These are phyloP conservation scores for Suhomyces coccinellae DNA, from an alignment of 1,139 yeast genomes.

Conservation along the genomic window DNA sequence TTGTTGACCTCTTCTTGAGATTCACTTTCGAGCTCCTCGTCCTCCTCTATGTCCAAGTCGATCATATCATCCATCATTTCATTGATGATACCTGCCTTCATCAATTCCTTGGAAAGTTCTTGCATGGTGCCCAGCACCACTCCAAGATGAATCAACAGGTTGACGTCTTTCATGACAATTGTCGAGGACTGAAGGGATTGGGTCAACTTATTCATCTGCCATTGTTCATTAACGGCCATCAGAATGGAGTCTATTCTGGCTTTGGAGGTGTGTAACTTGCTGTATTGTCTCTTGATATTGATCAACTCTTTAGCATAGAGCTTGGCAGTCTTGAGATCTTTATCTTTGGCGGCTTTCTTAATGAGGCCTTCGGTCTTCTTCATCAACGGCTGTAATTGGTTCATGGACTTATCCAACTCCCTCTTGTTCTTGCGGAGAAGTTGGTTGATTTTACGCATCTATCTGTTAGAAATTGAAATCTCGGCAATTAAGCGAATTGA, in stretches of 20 bases:
- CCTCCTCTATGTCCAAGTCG: conserved; percentile 64
- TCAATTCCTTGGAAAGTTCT: conserved; percentile 81
- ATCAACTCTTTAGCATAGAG: conserved; percentile 82
- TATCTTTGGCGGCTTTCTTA: conserved; percentile 72
- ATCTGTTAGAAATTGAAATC: conserved; percentile 23
- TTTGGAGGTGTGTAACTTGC: conserved; percentile 72
- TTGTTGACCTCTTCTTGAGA: conserved; percentile 68
- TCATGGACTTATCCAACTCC: conserved; percentile 71
- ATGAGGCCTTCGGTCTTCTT: conserved; percentile 77
- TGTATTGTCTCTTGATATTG: conserved; percentile 70
- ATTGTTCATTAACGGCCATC: conserved; percentile 90
- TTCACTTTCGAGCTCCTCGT: conserved; percentile 60
- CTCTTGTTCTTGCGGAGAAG: conserved; percentile 83
- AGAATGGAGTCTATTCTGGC: conserved; percentile 85
- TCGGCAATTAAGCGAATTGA: not conserved
- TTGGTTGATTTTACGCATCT: conserved; percentile 79
- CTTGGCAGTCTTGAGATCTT: conserved; percentile 73
- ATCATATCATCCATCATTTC: conserved; percentile 95
- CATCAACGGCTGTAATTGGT: conserved; percentile 65
- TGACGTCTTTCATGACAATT: conserved; percentile 85
- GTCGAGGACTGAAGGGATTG: conserved; percentile 81
- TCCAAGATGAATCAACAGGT: conserved; percentile 73
- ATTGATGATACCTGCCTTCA: conserved; percentile 88
- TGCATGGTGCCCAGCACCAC: conserved; percentile 83
- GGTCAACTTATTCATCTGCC: conserved; percentile 80